These are phyloP conservation scores for Phlebopus sp. DNA, from an alignment of 1,284 basidiomycete genomes.

Conservation along the genomic window DNA sequence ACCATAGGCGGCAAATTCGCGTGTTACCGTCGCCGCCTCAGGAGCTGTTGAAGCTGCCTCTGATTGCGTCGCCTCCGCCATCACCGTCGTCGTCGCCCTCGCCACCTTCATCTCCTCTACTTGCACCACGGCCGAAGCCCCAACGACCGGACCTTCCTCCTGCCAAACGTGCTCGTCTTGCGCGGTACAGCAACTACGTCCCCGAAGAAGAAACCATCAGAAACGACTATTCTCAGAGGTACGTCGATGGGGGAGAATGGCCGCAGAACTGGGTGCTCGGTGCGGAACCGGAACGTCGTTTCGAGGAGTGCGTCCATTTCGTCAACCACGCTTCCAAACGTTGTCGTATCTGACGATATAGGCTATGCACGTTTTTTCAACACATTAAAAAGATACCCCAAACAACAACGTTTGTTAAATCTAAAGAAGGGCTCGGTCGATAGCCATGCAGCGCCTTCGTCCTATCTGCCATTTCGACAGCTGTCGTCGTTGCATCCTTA, in stretches of 20 bases:
- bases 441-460: constrained; percentile 59
- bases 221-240: constrained; percentile 91
- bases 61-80: constrained; percentile 48
- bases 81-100: constrained; percentile 41
- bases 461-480: constrained; percentile 63
- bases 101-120: constrained; percentile 45
- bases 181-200: constrained; percentile 73
- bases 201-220: constrained; percentile 92
- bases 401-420: constrained; percentile 77
- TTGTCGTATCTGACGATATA: not conserved
- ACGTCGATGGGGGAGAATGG: constrained; percentile 87
- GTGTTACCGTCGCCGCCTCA: constrained; percentile 37
- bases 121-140: constrained; percentile 36
- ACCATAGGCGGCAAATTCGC: constrained; percentile 39
- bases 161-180: constrained; percentile 65
- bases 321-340: not conserved
- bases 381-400: constrained; percentile 72
- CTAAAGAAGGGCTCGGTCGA: constrained; percentile 76
- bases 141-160: constrained; percentile 59
- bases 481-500: constrained; percentile 53
- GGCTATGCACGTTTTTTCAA: not conserved
- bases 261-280: constrained; percentile 90
- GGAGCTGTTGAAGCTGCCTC: constrained; percentile 44
- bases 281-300: constrained; percentile 80
- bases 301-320: constrained; percentile 81